These are phyloP conservation scores for Vigna hirtella DNA, from an alignment of 306 rosid species.

Conservation along the genomic window DNA sequence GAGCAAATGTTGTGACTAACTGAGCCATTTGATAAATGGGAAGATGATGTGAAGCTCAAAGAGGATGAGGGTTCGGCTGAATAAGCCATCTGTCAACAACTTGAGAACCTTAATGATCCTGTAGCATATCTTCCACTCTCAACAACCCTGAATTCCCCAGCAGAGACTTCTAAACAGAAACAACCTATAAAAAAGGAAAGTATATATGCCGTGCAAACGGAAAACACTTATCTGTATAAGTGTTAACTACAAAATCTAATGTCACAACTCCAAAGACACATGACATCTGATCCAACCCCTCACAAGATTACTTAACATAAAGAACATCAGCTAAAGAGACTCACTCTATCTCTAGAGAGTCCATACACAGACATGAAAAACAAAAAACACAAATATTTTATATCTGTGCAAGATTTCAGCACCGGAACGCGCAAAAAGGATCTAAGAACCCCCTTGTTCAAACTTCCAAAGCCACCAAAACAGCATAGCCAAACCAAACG, in stretches of 20 bases:
- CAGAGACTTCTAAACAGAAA: constrained; percentile 28
- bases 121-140: constrained; percentile 11
- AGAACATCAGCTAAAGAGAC: not conserved
- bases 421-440: not conserved
- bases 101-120: constrained; percentile 23
- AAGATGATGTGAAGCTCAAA: constrained; percentile 84
- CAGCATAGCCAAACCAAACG: constrained; percentile 39
- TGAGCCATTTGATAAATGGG: constrained; percentile 77
- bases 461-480: constrained; percentile 54
- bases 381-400: not conserved
- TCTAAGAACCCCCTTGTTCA: constrained; percentile 19
- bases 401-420: constrained; percentile 9
- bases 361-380: too few relatives aligned
- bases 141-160: constrained; percentile 30
- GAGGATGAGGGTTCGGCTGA: constrained; percentile 87
- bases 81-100: constrained; percentile 60
- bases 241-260: constrained; percentile 28
- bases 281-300: constrained; percentile 31
- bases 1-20: constrained; percentile 57
- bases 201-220: not conserved
- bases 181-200: constrained; percentile 36
- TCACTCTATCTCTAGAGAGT: not conserved
- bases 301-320: constrained; percentile 12
- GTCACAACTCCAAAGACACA: constrained; percentile 14
- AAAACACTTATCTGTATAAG: constrained; percentile 31